Percentiles rank a stretch among this genome's conserved stretches.
Evolutionary conservation across 2,329 filamentous ascomycete species (phyloP).

Genomic region (Calycina herbarum): DNA sequence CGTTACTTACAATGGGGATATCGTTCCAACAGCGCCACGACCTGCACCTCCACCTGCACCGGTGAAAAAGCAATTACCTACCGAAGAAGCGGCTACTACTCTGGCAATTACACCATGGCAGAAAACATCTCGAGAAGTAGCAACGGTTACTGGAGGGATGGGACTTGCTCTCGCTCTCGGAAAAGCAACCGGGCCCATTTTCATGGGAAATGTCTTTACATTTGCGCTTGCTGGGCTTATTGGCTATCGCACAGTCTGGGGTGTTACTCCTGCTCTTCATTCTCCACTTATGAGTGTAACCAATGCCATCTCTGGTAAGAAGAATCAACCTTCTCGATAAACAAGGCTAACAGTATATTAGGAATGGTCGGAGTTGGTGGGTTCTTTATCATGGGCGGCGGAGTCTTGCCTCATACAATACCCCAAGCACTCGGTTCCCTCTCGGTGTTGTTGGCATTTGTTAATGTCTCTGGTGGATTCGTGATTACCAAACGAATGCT

Average conservation of each 20-base stretch:
- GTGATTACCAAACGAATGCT: constrained; percentile 93
- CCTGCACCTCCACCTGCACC: constrained; percentile 57
- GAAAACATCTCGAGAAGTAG: constrained; percentile 73
- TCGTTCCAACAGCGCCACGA: constrained; percentile 74
- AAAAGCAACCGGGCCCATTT: constrained; percentile 77
- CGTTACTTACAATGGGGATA: constrained; percentile 74
- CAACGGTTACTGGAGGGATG: constrained; percentile 75
- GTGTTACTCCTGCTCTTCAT: constrained; percentile 78
- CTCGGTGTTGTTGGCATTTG: constrained; percentile 81
- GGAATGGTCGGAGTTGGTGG: constrained; percentile 86
- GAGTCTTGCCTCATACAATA: constrained; percentile 73
- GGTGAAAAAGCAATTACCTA: constrained; percentile 51
- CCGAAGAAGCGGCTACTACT: constrained; percentile 52
- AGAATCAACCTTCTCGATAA: no score
- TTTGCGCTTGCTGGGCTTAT: constrained; percentile 83
- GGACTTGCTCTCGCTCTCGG: constrained; percentile 72
- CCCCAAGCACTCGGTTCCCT: constrained; percentile 76
- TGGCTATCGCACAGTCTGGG: constrained; percentile 87
- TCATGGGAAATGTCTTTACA: constrained; percentile 86
- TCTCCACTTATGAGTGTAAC: constrained; percentile 91
- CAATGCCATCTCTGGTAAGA: constrained; percentile 77
- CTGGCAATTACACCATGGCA: constrained; percentile 80
- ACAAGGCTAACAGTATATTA: constrained; percentile 32
- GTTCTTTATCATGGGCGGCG: constrained; percentile 85
- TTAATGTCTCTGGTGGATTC: constrained; percentile 86